Percentiles rank a stretch among this genome's conserved stretches.
phyloP scores from a whole-genome alignment of 108 stramenopile species.

The Stephanodiscus triporus region DNA sequence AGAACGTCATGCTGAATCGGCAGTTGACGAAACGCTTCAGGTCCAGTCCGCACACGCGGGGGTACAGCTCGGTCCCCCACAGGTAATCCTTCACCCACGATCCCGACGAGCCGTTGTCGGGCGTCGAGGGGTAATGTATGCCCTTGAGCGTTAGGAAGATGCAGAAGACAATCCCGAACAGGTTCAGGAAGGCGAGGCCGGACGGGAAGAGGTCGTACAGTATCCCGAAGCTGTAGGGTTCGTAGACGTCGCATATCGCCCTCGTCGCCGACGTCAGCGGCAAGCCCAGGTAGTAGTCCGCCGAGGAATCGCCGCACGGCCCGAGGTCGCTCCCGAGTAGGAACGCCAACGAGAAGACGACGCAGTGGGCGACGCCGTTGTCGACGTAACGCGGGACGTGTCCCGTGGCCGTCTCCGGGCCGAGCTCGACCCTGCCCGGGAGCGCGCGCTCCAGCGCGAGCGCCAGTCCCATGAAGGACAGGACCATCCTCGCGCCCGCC shows the following conservation, averaged over 20 bases:
- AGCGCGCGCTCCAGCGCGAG: conserved; percentile 74
- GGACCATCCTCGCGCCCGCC: conserved; percentile 52
- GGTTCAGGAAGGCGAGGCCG: conserved; percentile 83
- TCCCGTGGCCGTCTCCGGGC: conserved; percentile 64
- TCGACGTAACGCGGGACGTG: conserved; percentile 64
- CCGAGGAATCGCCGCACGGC: conserved; percentile 32
- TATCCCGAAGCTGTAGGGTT: conserved; percentile 50
- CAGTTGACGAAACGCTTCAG: conserved; percentile 98
- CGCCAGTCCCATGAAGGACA: conserved; percentile 79
- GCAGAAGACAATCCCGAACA: conserved; percentile 94
- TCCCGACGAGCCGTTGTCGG: conserved; percentile 89
- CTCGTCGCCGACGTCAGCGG: not conserved
- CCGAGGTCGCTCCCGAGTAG: conserved; percentile 56
- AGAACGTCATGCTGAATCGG: conserved; percentile 98
- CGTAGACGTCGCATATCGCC: conserved; percentile 34
- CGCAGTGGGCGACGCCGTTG: conserved; percentile 64
- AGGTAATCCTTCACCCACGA: conserved; percentile 92
- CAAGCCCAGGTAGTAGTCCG: conserved; percentile 1
- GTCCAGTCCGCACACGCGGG: conserved; percentile 92
- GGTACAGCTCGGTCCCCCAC: conserved; percentile 99
- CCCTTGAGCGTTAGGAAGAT: conserved; percentile 89
- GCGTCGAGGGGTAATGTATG: conserved; percentile 74
- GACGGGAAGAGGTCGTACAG: conserved; percentile 85
- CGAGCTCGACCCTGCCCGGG: conserved; percentile 73
- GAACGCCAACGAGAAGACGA: conserved; percentile 42